Percentiles rank a stretch among this genome's conserved stretches.
Evolutionary conservation across 1,284 basidiomycete species (phyloP).

Genomic region (Vanrija pseudolonga): DNA sequence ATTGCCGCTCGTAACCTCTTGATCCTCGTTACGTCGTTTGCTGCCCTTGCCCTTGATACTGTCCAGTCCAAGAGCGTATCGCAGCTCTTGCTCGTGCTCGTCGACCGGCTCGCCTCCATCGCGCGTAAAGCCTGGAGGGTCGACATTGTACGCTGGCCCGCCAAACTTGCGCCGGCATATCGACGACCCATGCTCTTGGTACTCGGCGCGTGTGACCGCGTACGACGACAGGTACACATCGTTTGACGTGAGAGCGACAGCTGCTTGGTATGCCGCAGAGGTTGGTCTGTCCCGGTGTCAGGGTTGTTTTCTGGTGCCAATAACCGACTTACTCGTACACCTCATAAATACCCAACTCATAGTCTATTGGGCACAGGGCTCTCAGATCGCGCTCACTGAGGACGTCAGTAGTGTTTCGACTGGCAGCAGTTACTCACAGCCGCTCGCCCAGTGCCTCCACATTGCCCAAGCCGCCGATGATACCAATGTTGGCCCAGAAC

Average conservation of each 20-base stretch:
- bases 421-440: slow-evolving; percentile 53
- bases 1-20: slow-evolving; percentile 45
- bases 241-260: slow-evolving; percentile 58
- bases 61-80: slow-evolving; percentile 40
- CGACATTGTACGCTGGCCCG: slow-evolving; percentile 37
- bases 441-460: slow-evolving; percentile 70
- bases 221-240: slow-evolving; percentile 55
- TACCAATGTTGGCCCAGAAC: slow-evolving; percentile 89
- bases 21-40: slow-evolving; percentile 28
- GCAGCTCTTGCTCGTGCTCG: slow-evolving; percentile 41
- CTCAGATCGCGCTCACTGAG: slow-evolving; percentile 60
- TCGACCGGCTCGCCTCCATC: slow-evolving; percentile 21
- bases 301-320: not conserved
- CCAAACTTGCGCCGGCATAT: slow-evolving; percentile 57
- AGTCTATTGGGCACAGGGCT: slow-evolving; percentile 71
- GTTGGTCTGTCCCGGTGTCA: slow-evolving; percentile 57
- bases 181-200: slow-evolving; percentile 71
- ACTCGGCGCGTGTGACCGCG: slow-evolving; percentile 71
- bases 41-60: slow-evolving; percentile 26
- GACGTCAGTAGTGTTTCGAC: not conserved
- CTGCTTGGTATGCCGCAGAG: slow-evolving; percentile 67
- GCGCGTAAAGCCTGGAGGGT: slow-evolving; percentile 35
- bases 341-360: slow-evolving; percentile 66
- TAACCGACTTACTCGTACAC: slow-evolving; percentile 62
- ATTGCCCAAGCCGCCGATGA: slow-evolving; percentile 77